A percentile compares a stretch with the other conserved stretches of the same genome.
Evolutionary conservation across 345 rosid genomes (phyloP).

Genomic region (Arabidopsis arenosa): DNA sequence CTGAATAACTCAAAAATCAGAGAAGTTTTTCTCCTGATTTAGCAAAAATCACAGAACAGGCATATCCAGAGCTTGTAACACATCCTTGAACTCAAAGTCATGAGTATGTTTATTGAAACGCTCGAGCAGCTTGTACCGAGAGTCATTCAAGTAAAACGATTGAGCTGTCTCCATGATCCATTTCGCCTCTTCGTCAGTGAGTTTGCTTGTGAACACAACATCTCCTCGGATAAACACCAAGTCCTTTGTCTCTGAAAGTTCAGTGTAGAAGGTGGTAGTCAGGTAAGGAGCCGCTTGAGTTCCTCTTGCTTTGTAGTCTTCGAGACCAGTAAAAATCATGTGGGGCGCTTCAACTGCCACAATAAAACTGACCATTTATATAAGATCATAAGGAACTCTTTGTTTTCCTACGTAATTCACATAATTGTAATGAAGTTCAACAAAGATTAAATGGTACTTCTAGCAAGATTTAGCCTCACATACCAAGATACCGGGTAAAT

Average conservation of each 20-base stretch:
- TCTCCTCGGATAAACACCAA: conserved; percentile 89
- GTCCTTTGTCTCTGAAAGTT: conserved; percentile 80
- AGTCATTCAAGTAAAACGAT: conserved; percentile 87
- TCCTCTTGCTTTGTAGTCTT: conserved; percentile 98
- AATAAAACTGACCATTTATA: conserved; percentile 3
- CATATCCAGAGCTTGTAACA: conserved; percentile 77
- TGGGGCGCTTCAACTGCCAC: conserved; percentile 90
- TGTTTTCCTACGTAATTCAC: not conserved
- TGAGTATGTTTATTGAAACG: conserved; percentile 75
- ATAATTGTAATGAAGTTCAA: not conserved
- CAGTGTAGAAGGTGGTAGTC: conserved; percentile 71
- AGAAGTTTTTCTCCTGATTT: not conserved
- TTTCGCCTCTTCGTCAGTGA: conserved; percentile 78
- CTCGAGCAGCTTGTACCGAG: conserved; percentile 77
- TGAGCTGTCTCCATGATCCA: conserved; percentile 94
- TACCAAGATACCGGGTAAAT: not conserved
- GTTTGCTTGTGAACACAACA: conserved; percentile 87
- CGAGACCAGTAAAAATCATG: conserved; percentile 89
- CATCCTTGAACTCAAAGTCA: conserved; percentile 91
- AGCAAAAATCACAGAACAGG: conserved; percentile 56
- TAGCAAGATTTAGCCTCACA: conserved; percentile 16
- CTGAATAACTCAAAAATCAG: conserved; percentile 21
- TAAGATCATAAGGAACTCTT: not conserved
- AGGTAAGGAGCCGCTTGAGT: conserved; percentile 92
- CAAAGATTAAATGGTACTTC: not conserved